phyloP scores from a whole-genome alignment of 2,329 filamentous ascomycete species.

The Parafenestella ontariensis region DNA sequence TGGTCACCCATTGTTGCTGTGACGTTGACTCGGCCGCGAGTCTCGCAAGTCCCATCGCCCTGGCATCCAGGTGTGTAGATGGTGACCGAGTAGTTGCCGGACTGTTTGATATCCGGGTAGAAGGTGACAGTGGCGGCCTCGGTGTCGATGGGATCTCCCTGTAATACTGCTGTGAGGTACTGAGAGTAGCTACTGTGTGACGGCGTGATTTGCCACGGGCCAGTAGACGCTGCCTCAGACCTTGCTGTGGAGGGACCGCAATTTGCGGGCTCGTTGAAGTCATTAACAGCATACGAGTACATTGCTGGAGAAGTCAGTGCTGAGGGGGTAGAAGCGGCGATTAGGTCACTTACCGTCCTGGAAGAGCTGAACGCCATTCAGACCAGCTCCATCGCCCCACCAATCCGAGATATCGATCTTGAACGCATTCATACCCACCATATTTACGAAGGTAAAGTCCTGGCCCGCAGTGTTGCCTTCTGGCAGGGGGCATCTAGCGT shows the following conservation, averaged over 20 bases:
- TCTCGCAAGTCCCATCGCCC: conserved; percentile 77
- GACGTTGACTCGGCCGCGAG: conserved; percentile 81
- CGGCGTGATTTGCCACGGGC: conserved; percentile 74
- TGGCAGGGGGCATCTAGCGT: conserved; percentile 83
- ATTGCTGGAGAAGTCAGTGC: conserved; percentile 62
- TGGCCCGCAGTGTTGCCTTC: conserved; percentile 73
- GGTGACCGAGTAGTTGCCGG: conserved; percentile 89
- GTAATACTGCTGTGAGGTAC: conserved; percentile 75
- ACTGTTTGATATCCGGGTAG: conserved; percentile 81
- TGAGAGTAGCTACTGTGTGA: conserved; percentile 74
- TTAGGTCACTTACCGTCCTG: conserved; percentile 63
- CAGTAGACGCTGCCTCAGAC: conserved; percentile 68
- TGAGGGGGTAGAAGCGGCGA: not conserved
- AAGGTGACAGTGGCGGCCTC: conserved; percentile 76
- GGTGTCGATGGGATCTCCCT: conserved; percentile 61
- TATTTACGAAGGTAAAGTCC: conserved; percentile 91
- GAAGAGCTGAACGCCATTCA: conserved; percentile 86
- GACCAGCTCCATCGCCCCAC: conserved; percentile 84
- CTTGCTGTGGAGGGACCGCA: conserved; percentile 66
- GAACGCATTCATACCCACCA: conserved; percentile 89
- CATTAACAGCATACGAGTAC: conserved; percentile 80
- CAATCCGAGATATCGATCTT: conserved; percentile 84
- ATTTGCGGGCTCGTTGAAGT: conserved; percentile 89
- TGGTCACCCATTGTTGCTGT: conserved; percentile 70
- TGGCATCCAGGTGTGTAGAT: conserved; percentile 92